Evolutionary conservation across 345 rosid species (phyloP).

Genomic region (Conringia planisiliqua): DNA sequence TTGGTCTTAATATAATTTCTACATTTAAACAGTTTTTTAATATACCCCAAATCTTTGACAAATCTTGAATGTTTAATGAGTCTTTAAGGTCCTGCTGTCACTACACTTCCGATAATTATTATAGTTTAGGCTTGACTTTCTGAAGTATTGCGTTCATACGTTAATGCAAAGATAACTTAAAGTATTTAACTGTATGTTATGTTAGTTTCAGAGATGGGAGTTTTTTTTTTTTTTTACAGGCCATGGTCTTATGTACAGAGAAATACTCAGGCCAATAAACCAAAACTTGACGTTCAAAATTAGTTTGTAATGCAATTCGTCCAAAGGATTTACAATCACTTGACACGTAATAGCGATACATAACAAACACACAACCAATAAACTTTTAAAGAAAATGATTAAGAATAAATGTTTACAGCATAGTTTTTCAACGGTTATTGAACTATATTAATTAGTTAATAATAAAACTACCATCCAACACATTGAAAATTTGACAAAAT

Average conservation of each 20-base stretch:
- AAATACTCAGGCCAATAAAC: neutral
- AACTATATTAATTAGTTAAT: too few species aligned
- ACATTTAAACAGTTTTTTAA: neutral
- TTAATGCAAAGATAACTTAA: constrained; percentile 11
- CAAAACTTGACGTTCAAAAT: neutral
- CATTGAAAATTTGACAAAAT: neutral
- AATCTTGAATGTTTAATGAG: constrained; percentile 15
- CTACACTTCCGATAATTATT: neutral
- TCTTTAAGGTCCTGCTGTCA: constrained; percentile 1
- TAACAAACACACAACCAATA: too few species aligned
- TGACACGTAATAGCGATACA: too few species aligned
- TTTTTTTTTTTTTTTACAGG: neutral
- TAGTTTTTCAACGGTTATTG: too few species aligned
- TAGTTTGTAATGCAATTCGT: neutral
- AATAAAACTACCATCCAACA: neutral
- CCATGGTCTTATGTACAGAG: neutral
- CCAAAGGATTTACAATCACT: neutral
- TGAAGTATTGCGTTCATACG: constrained; percentile 17
- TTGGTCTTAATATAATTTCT: neutral
- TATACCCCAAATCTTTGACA: constrained; percentile 10
- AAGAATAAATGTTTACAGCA: too few species aligned
- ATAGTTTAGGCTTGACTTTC: neutral
- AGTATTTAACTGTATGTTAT: neutral
- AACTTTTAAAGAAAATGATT: too few species aligned
- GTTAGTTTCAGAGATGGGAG: neutral